Conservation (phyloP, 1,284 basidiomycete species). For the Ceratobasidium sp. region DNA sequence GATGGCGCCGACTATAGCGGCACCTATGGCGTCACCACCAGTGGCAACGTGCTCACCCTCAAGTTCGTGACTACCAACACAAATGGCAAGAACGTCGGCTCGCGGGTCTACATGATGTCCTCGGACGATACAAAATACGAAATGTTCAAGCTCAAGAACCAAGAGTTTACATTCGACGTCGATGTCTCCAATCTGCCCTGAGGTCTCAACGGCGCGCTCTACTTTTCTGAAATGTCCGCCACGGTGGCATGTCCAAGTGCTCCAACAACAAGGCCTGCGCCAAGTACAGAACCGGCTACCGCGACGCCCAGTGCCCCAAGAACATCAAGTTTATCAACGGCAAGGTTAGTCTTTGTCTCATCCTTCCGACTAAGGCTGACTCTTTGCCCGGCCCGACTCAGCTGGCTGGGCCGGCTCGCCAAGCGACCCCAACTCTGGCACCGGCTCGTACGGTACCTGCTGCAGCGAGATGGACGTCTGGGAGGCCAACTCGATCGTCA, state of each 20-base stretch:
- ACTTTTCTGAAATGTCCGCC: no score
- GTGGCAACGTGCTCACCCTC: conserved; percentile 70
- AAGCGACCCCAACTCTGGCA: no score
- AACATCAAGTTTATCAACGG: no score
- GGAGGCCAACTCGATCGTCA: no score
- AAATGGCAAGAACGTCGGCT: conserved; percentile 73
- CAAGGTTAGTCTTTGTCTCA: conserved; percentile 54
- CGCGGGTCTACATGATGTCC: conserved; percentile 66
- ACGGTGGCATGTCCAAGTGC: no score
- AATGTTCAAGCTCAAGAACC: conserved; percentile 64
- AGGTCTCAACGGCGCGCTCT: no score
- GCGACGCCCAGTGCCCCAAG: conserved; percentile 57
- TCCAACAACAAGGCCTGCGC: conserved; percentile 52
- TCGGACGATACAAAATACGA: conserved; percentile 58
- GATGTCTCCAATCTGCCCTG: conserved; percentile 66
- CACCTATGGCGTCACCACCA: conserved; percentile 61
- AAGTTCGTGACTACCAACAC: conserved; percentile 80
- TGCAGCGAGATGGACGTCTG: no score
- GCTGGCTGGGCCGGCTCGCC: conserved; percentile 50
- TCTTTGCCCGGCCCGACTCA: conserved; percentile 57
- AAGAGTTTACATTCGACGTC: conserved; percentile 69
- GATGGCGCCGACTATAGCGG: conserved; percentile 62
- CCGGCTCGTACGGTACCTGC: no score
- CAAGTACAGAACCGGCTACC: conserved; percentile 55
- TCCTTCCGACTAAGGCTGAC: conserved; percentile 49